Base-by-base conservation (phyloP, 163 green algal species). In the Trebouxia gelatinosa region DNA sequence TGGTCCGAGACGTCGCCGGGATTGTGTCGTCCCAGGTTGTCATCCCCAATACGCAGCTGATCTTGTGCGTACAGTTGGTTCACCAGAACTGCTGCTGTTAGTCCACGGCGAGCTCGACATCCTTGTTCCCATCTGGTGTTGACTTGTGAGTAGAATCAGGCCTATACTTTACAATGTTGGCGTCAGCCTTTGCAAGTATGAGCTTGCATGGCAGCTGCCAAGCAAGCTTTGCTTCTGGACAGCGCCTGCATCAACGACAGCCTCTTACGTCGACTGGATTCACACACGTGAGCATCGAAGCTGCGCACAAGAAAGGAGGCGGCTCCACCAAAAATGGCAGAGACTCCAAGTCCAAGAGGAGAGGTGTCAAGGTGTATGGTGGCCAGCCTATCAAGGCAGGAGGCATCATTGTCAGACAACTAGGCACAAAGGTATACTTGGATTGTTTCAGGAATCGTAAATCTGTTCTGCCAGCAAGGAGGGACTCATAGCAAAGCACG, bases 351-450 rank as follows among this genome's bases (percentile, higher is more conserved):
- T 80, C 83, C 5, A 79, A 92, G 81, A 82, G 91, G 50, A 86
- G 95, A n/a, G 96, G 96, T 26, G 90, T 99, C 32, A 99, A 99
- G 90, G 90, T 98, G 54, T 99, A 95, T 82, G 96, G 95, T 62
- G 94, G 92, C 32, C 94, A 99, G 90, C 86, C 91, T 28, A 89
- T 98, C 16, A 93, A 92, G 64, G 90, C 96, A 5, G 96, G 96
- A 26, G 93, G 90, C 79, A 99, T 99, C 82, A 99, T 99, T 74
- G 86, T 98, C 9, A 84, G 96, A 32, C 96, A 99, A 84, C 78
- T 94, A 23, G 96, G 96, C 37, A 97, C 92, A 38, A 93, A 89
- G 87, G 92, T 96, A 74, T 38, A n/a, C n/a, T n/a, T n/a, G n/a
- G n/a, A n/a, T n/a, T n/a, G 83, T 5, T 5, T 39, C 3, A 34